A percentile compares a stretch with the other conserved stretches of the same genome.
Evolutionary conservation across 371 early-diverging fungal genomes (phyloP).

Genomic region (Lichtheimia ramosa): DNA sequence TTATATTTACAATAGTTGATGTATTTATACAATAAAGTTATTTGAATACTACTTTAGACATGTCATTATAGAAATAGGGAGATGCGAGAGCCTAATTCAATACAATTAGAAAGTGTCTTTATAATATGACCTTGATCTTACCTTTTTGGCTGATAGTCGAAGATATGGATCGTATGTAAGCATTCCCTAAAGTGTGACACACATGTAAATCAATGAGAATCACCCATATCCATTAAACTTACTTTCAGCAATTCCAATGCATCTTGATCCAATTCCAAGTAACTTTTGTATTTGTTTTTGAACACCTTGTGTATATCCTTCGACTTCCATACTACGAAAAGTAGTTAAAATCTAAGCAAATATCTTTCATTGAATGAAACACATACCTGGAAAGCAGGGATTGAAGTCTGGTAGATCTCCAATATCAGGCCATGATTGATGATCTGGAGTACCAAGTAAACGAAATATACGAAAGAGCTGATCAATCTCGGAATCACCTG

Average conservation of each 20-base stretch:
- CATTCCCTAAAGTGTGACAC: conserved; percentile 2
- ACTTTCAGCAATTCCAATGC: conserved; percentile 6
- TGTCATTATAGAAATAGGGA: conserved; percentile 13
- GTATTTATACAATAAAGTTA: neutral
- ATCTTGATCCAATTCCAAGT: conserved; percentile 10
- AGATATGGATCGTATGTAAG: conserved; percentile 6
- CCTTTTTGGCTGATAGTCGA: conserved; percentile 15
- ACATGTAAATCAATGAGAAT: neutral
- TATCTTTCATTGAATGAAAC: neutral
- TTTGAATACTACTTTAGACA: neutral
- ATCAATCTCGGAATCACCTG: conserved; percentile 95
- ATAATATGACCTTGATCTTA: neutral
- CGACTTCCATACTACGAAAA: conserved; percentile 12
- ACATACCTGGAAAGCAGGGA: conserved; percentile 48
- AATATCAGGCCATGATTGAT: conserved; percentile 87
- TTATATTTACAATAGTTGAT: neutral
- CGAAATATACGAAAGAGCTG: conserved; percentile 94
- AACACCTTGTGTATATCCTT: conserved; percentile 8
- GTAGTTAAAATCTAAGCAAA: neutral
- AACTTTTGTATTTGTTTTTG: neutral
- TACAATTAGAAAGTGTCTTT: neutral
- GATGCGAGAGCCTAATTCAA: conserved; percentile 8
- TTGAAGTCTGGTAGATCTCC: conserved; percentile 82
- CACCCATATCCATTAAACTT: neutral
- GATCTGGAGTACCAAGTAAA: conserved; percentile 89